Base-by-base conservation (phyloP, 106 monocot genomes). In the Allium cepa region DNA sequence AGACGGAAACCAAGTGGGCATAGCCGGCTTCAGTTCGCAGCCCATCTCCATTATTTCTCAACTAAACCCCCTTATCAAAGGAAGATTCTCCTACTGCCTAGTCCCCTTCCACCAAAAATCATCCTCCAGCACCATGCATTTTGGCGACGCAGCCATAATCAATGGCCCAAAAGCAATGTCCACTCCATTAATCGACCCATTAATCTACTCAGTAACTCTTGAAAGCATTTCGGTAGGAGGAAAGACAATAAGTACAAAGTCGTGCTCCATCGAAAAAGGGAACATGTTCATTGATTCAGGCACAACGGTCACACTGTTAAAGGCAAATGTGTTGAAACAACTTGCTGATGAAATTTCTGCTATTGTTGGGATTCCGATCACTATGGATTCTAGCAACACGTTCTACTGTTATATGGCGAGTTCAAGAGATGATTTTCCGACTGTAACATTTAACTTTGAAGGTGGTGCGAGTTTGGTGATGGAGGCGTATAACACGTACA, bases 41-140 rank as follows among this genome's bases (percentile, higher is more conserved):
- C 48, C 58, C 11, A 36, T 4, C 8, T 75, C 75, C 8, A 51
- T 75, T 52, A 11, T 69, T n/a, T 69, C 75, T 26, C 75, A 75
- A 7, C 45, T 75, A 3, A 45, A 53, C 7, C 68, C 75, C 6
- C 11, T 7, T 1, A 67, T 64, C n/a, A 45, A 22, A 11, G 14
- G 59, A 11, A 68, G 61, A 9, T 75, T 75, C 61, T 75, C 75
- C 60, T 75, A 75, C 69, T 75, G 75, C 53, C 18, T 75, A 8
- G 50, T 60, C 9, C 75, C 68, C 13, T 75, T 67, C 27, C 26
- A 36, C 1, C 59, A 75, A 16, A 67, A 58, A 28, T 15, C 66
- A 10, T 61, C 75, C 2, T 50, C 27, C 50, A 62, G 75, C 45
- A 45, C 51, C 28, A 60, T 75, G 68, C 59, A 47, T 53, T 75